Percentiles rank a stretch among this genome's conserved stretches.
These are phyloP conservation scores for Rhizopogon vinicolor DNA, from an alignment of 768 basidiomycete species.

Conservation along the genomic window DNA sequence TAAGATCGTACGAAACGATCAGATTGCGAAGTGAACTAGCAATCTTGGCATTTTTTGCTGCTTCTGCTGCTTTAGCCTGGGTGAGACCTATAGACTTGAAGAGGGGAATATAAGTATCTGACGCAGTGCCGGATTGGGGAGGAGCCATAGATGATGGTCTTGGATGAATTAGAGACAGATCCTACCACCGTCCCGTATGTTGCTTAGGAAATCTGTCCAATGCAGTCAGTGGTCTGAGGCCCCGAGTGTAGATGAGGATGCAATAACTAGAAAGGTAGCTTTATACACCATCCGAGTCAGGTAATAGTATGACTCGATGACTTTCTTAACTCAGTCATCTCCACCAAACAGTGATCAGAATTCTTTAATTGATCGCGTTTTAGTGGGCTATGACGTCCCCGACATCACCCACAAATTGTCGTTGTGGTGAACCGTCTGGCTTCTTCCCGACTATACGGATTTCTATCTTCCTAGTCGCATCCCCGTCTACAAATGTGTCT, in stretches of 20 bases:
- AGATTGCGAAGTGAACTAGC: conserved; percentile 66
- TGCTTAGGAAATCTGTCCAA: background rate
- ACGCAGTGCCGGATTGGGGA: conserved; percentile 2
- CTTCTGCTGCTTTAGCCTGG: conserved; percentile 75
- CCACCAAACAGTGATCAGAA: too few relatives aligned
- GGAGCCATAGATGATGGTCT: background rate
- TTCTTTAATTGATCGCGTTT: background rate
- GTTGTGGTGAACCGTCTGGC: conserved; percentile 19
- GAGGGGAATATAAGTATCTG: conserved; percentile 25
- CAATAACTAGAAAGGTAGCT: background rate
- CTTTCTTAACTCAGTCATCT: conserved; percentile 15
- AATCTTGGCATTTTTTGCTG: conserved; percentile 75
- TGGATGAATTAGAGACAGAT: background rate
- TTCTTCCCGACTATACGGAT: conserved; percentile 14
- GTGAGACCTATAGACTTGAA: conserved; percentile 79
- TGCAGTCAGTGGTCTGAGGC: background rate
- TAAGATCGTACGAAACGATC: conserved; percentile 51
- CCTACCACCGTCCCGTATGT: too few relatives aligned
- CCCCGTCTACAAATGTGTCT: background rate
- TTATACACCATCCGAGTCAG: background rate
- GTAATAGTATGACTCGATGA: too few relatives aligned
- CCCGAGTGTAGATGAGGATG: background rate
- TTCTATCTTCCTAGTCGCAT: conserved; percentile 16
- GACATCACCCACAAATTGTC: conserved; percentile 16
- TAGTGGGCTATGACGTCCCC: conserved; percentile 20